Evolutionary conservation across 2,329 filamentous ascomycete species (phyloP).

Genomic region (Paraconiothyrium brasiliense): DNA sequence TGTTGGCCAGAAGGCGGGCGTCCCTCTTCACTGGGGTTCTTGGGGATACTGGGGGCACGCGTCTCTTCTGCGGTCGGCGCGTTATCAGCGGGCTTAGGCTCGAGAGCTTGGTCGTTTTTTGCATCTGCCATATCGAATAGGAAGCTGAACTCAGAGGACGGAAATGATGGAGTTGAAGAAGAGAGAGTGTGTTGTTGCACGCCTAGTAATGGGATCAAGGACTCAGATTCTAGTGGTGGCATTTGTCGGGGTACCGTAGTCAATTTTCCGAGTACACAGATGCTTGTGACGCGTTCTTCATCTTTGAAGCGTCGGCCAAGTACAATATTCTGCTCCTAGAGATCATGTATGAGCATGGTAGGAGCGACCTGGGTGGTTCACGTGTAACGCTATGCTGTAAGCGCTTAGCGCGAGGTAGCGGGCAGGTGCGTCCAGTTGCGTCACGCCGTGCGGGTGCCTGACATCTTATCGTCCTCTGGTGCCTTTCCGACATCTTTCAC

Average conservation of each 20-base stretch:
- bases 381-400: conserved; percentile 23
- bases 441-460: conserved; percentile 30
- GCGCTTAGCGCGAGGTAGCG: conserved; percentile 8
- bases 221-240: conserved; percentile 26
- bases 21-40: conserved; percentile 35
- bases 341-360: neutral
- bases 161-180: conserved; percentile 12
- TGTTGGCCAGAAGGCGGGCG: conserved; percentile 40
- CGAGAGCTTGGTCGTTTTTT: conserved; percentile 10
- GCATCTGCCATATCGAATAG: conserved; percentile 28
- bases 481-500: conserved; percentile 2
- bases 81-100: conserved; percentile 24
- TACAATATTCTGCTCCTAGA: neutral
- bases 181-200: conserved; percentile 18
- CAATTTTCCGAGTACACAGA: conserved; percentile 37
- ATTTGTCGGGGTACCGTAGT: conserved; percentile 27
- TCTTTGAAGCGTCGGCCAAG: conserved; percentile 10
- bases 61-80: conserved; percentile 19
- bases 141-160: neutral
- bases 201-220: conserved; percentile 29
- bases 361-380: conserved; percentile 13
- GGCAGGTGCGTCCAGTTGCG: conserved; percentile 20
- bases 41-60: conserved; percentile 20
- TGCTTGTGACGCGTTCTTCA: conserved; percentile 12
- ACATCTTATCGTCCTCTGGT: conserved; percentile 16